Evolutionary conservation across 2,329 filamentous ascomycete genomes (phyloP).

Genomic region (Saccharata proteae): DNA sequence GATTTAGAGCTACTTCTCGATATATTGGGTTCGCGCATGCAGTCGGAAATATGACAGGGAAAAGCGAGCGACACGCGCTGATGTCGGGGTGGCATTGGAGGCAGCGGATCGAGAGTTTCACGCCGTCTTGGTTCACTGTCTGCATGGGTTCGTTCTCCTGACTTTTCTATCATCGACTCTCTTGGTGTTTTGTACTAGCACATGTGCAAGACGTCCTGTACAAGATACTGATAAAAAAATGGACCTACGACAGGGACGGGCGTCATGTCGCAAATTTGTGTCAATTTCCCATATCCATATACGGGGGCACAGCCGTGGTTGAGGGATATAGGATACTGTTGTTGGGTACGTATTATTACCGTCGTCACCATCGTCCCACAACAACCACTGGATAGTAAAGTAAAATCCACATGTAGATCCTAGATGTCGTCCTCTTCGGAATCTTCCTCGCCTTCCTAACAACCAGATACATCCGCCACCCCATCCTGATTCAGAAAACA

Average conservation of each 20-base stretch:
- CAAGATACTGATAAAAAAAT: no score
- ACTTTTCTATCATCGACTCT: not conserved
- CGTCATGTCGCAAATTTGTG: conserved; percentile 1
- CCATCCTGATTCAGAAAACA: conserved; percentile 10
- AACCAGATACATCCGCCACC: conserved; percentile 11
- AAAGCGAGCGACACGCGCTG: no score
- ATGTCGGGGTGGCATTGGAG: conserved; percentile 2
- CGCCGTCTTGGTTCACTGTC: conserved; percentile 15
- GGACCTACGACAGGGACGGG: conserved; percentile 1
- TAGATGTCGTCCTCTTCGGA: conserved; percentile 13
- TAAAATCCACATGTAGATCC: conserved; percentile 9
- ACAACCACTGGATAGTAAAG: not conserved
- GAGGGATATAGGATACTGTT: not conserved
- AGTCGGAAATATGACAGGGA: no score
- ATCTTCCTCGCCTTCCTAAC: conserved; percentile 12
- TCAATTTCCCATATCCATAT: conserved; percentile 6
- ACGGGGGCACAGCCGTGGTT: conserved; percentile 6
- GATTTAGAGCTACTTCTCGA: no score
- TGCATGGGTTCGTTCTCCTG: conserved; percentile 11
- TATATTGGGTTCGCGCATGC: no score
- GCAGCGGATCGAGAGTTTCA: conserved; percentile 12
- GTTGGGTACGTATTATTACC: not conserved
- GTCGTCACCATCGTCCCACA: not conserved
- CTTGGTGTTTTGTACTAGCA: not conserved
- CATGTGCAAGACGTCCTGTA: no score